Base-by-base conservation (phyloP, 2,329 filamentous ascomycete genomes). In the Fusarium tanahbumbuense region DNA sequence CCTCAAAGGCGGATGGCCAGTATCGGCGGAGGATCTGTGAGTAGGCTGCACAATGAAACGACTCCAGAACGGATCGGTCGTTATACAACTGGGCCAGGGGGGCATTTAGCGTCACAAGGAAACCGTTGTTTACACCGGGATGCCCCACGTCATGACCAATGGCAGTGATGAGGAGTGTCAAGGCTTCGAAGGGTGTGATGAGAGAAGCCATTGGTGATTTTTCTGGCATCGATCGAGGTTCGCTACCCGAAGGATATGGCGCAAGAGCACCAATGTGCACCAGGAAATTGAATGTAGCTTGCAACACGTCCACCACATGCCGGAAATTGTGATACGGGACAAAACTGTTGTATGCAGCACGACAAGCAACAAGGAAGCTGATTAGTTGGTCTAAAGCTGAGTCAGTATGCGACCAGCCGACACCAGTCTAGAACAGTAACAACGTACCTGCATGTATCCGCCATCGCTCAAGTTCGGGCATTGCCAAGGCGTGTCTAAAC, bases 301-400 rank as follows among this genome's bases (percentile, higher is more conserved):
- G 95, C 56, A 98, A 85, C 28, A 99, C 96, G 80, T 99, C 96
- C 67, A 98, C 91, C 23, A 97, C 96, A 80, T 99, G 96, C 57
- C 95, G 92, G 79, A 98, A 99, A 81, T 99, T 99, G 84, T 99
- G 96, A 77, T 98, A 99, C 23, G 95, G 92, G 37, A 98, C 94
- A 79, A 97, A 97, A 62, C 89, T 92, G 79, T 98, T 98, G 83
- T 99, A 99, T n/a, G 96, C 93, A 49, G 92, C 90, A 67, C 95
- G 91, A 76, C 94, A 96, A 56, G 94, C 94, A 68, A 97, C 87
- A 65, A 98, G 85, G 76, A 97, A 98, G 56, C 89, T 90, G 70
- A 92, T 91, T 28, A 99, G 85, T 78, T 97, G 91, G 73, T 92
- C 93, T 93, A 45, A 70, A 56, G 64, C 68, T 65, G 63, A 75